These are phyloP conservation scores for Cordyceps javanica DNA, from an alignment of 2,329 filamentous ascomycete genomes.

Conservation along the genomic window DNA sequence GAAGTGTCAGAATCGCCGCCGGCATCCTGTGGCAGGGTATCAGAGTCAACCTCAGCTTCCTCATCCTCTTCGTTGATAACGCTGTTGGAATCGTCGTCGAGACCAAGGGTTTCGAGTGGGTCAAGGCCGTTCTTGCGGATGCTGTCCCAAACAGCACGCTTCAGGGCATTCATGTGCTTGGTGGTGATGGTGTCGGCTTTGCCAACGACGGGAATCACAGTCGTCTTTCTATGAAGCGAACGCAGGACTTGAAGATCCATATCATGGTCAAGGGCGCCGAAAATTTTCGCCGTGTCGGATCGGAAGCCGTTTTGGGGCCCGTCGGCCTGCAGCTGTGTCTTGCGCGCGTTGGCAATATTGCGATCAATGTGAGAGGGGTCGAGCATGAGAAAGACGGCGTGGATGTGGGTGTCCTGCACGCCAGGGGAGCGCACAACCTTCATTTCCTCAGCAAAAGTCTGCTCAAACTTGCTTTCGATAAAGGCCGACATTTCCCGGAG, in stretches of 20 bases:
- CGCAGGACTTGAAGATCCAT: constrained; percentile 87
- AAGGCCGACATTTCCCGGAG: constrained; percentile 86
- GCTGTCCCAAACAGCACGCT: constrained; percentile 83
- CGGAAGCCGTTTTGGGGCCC: constrained; percentile 46
- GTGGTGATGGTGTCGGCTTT: constrained; percentile 97
- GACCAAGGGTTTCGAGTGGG: constrained; percentile 76
- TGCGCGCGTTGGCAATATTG: constrained; percentile 66
- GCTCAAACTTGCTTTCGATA: constrained; percentile 96
- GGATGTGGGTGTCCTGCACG: constrained; percentile 92
- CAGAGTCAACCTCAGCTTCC: constrained; percentile 39
- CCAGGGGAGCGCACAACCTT: constrained; percentile 92
- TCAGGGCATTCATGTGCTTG: constrained; percentile 86
- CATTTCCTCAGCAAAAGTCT: constrained; percentile 95
- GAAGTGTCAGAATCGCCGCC: background rate
- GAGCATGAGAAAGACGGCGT: constrained; percentile 87
- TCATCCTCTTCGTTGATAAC: constrained; percentile 51
- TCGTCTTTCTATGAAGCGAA: constrained; percentile 85
- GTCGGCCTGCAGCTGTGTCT: constrained; percentile 23
- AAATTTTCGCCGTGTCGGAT: constrained; percentile 26
- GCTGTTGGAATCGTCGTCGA: constrained; percentile 68
- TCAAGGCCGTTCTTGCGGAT: constrained; percentile 78
- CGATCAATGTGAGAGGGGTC: constrained; percentile 81
- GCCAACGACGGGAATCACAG: constrained; percentile 88
- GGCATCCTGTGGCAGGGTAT: constrained; percentile 34
- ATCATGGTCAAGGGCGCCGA: constrained; percentile 76